Conservation (phyloP, 495 filamentous ascomycete species). For the Penicillium samsonianum region DNA sequence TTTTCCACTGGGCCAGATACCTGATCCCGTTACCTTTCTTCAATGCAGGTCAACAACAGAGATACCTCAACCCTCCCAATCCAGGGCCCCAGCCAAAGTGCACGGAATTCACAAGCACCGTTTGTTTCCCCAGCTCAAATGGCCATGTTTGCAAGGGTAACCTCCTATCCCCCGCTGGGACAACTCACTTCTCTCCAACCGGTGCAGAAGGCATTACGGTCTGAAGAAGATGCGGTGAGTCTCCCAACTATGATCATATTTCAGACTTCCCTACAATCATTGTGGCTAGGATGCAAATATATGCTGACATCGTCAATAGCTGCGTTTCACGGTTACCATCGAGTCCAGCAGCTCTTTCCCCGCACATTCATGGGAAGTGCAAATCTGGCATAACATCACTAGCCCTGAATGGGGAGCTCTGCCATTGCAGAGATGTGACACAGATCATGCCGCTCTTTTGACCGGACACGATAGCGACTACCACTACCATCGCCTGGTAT, state of each 20-base stretch:
- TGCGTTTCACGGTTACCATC: constrained; percentile 69
- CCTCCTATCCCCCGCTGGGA: constrained; percentile 66
- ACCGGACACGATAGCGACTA: constrained; percentile 21
- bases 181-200: constrained; percentile 63
- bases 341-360: constrained; percentile 60
- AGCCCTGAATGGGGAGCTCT: constrained; percentile 41
- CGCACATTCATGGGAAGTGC: constrained; percentile 66
- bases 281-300: neutral
- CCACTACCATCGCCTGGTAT: constrained; percentile 42
- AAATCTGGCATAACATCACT: constrained; percentile 72
- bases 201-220: constrained; percentile 25
- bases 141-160: constrained; percentile 52
- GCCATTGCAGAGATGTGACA: constrained; percentile 29
- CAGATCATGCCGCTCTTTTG: constrained; percentile 37
- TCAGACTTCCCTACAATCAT: neutral
- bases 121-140: constrained; percentile 49
- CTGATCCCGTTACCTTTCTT: constrained; percentile 11
- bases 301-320: constrained; percentile 27
- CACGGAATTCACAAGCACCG: constrained; percentile 23
- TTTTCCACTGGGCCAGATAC: neutral
- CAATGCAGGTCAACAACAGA: constrained; percentile 28
- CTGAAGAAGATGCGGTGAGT: constrained; percentile 35
- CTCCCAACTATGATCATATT: neutral
- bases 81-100: constrained; percentile 13
- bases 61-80: constrained; percentile 31